Evolutionary conservation across 306 rosid species (phyloP).

Genomic region (Citrullus mucosospermus): DNA sequence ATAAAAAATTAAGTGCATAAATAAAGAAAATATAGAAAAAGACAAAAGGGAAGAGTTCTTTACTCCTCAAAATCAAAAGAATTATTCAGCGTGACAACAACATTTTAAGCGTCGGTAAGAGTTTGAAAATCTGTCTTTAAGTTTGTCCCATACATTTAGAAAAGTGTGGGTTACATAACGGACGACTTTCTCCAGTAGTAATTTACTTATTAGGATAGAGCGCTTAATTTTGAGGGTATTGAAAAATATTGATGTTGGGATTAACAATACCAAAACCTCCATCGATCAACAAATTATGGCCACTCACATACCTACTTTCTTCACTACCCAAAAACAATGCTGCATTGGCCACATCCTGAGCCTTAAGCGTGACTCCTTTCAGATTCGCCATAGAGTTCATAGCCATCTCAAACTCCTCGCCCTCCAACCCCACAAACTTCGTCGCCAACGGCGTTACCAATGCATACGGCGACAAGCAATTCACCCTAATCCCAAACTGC

Average conservation of each 20-base stretch:
- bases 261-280: conserved; percentile 60
- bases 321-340: conserved; percentile 66
- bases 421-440: conserved; percentile 23
- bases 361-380: conserved; percentile 44
- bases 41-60: too few species aligned
- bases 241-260: conserved; percentile 35
- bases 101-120: too few species aligned
- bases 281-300: conserved; percentile 63
- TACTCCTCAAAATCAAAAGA: too few species aligned
- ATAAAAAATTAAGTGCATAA: too few species aligned
- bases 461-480: conserved; percentile 63
- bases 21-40: too few species aligned
- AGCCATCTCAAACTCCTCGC: conserved; percentile 30
- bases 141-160: too few species aligned
- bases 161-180: too few species aligned
- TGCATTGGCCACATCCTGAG: conserved; percentile 68
- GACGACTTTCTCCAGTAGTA: too few species aligned
- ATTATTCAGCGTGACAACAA: too few species aligned
- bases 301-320: conserved; percentile 66
- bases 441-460: conserved; percentile 49
- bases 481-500: conserved; percentile 69
- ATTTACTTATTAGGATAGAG: not conserved
- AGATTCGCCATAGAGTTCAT: conserved; percentile 35
- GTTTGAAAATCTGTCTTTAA: too few species aligned
- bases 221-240: conserved; percentile 8